A percentile compares a stretch with the other conserved stretches of the same genome.
phyloP scores from a whole-genome alignment of 2,329 filamentous ascomycete species.

The Colletotrichum euphorbiae region DNA sequence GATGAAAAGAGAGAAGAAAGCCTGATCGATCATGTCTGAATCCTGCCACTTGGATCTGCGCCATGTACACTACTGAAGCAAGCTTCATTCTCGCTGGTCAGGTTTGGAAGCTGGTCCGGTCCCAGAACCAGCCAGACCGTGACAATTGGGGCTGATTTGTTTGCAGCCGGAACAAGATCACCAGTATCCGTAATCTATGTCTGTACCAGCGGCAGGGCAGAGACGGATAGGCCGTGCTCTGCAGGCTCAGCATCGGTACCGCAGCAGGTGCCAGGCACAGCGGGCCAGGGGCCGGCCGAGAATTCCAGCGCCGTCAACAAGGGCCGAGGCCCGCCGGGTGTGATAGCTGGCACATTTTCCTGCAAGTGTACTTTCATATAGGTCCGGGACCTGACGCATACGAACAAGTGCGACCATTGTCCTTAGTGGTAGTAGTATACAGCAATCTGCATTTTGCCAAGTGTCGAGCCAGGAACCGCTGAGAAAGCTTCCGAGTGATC shows the following conservation, averaged over 20 bases:
- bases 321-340: slow-evolving; percentile 5
- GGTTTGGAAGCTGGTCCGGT: slow-evolving; percentile 22
- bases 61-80: neutral
- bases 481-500: neutral
- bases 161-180: slow-evolving; percentile 20
- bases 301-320: slow-evolving; percentile 31
- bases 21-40: slow-evolving; percentile 8
- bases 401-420: neutral
- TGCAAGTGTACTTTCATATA: neutral
- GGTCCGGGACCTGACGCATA: neutral
- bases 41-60: slow-evolving; percentile 1
- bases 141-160: neutral
- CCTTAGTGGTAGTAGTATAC: no score
- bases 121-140: slow-evolving; percentile 5
- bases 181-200: neutral
- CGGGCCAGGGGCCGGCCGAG: slow-evolving; percentile 19
- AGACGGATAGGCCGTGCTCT: slow-evolving; percentile 9
- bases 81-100: slow-evolving; percentile 19
- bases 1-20: slow-evolving; percentile 17
- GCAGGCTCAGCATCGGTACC: neutral
- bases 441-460: neutral
- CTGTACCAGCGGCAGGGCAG: slow-evolving; percentile 2
- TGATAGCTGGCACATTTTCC: slow-evolving; percentile 4
- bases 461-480: neutral
- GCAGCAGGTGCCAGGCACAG: slow-evolving; percentile 11